Conservation (phyloP, 306 rosid species). For the Prunus padus region DNA sequence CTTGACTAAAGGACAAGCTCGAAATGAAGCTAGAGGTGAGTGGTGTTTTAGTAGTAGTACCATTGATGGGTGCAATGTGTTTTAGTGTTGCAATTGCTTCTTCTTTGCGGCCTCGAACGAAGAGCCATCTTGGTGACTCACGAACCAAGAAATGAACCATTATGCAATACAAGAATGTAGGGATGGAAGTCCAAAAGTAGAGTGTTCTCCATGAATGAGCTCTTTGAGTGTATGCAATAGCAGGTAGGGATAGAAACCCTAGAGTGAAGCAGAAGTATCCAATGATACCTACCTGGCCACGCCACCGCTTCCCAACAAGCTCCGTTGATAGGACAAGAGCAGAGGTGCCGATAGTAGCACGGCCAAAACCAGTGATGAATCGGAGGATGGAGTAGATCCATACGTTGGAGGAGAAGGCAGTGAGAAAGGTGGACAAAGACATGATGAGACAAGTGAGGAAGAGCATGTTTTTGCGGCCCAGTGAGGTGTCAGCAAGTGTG, state of each 20-base stretch:
- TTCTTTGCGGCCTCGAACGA: conserved; percentile 46
- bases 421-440: conserved; percentile 44
- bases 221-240: conserved; percentile 37
- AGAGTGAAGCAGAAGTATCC: conserved; percentile 58
- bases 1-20: conserved; percentile 17
- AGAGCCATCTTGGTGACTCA: conserved; percentile 73
- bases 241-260: conserved; percentile 60
- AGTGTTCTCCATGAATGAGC: conserved; percentile 52
- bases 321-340: conserved; percentile 60
- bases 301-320: conserved; percentile 51
- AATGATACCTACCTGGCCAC: conserved; percentile 37
- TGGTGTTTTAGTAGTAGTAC: conserved; percentile 5
- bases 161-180: conserved; percentile 35
- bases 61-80: conserved; percentile 23
- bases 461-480: conserved; percentile 65
- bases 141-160: conserved; percentile 29
- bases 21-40: conserved; percentile 27
- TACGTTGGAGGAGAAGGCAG: conserved; percentile 44
- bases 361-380: conserved; percentile 41
- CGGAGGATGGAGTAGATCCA: conserved; percentile 50
- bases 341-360: conserved; percentile 53
- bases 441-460: conserved; percentile 43
- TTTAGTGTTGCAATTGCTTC: conserved; percentile 40
- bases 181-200: conserved; percentile 55
- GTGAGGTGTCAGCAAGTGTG: conserved; percentile 53